These are phyloP conservation scores for Fomitopsis pinicola DNA, from an alignment of 1,284 basidiomycete species.

Conservation along the genomic window DNA sequence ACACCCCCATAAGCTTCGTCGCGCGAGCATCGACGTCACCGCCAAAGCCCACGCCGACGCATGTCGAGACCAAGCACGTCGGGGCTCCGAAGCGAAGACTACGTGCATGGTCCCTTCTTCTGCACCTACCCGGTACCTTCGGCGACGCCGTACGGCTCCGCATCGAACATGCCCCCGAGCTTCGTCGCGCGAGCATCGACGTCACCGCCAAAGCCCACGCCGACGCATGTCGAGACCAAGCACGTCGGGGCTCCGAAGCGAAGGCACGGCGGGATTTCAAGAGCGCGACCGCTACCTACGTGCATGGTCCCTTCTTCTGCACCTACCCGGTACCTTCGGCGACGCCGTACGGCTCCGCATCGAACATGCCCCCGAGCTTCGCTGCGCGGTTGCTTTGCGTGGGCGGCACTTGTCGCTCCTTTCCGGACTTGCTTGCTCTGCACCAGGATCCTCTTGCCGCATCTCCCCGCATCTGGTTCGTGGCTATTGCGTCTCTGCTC, in stretches of 20 bases:
- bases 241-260: conserved; percentile 41
- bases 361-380: conserved; percentile 41
- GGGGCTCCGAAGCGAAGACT: conserved; percentile 52
- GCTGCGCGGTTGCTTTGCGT: conserved; percentile 14
- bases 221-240: no score
- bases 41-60: no score
- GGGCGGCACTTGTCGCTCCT: neutral
- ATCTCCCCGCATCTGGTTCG: neutral
- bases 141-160: conserved; percentile 34
- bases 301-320: conserved; percentile 51
- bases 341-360: conserved; percentile 29
- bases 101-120: conserved; percentile 51
- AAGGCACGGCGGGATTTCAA: conserved; percentile 62
- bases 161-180: conserved; percentile 34
- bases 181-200: conserved; percentile 30
- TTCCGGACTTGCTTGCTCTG: neutral
- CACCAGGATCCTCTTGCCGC: neutral
- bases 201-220: no score
- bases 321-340: conserved; percentile 49
- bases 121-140: conserved; percentile 49
- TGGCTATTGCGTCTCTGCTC: neutral
- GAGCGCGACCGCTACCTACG: conserved; percentile 48
- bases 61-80: no score
- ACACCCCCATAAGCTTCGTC: no score
- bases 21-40: no score